Evolutionary conservation across 2,329 filamentous ascomycete species (phyloP).

Genomic region (Ascochyta clinopodiicola): DNA sequence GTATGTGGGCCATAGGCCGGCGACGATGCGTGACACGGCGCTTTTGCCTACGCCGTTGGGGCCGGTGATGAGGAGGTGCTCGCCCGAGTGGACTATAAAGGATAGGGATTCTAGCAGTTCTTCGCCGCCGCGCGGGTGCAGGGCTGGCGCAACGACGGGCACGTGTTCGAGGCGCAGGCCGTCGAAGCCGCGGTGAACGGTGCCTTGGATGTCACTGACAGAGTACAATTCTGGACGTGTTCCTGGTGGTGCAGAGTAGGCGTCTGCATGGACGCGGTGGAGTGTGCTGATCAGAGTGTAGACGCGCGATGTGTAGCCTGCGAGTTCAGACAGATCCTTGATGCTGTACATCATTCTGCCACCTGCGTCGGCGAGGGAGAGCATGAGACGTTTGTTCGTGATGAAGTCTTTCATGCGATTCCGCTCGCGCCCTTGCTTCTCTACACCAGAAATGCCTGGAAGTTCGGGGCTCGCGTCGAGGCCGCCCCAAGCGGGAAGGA

Average conservation of each 20-base stretch:
- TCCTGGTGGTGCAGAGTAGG: constrained; percentile 75
- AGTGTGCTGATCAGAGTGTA: constrained; percentile 95
- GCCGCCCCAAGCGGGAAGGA: constrained; percentile 92
- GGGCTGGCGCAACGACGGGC: constrained; percentile 84
- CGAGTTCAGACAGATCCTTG: constrained; percentile 94
- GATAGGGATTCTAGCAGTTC: constrained; percentile 88
- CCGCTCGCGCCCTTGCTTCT: constrained; percentile 70
- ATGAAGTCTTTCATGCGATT: constrained; percentile 98
- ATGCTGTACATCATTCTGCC: constrained; percentile 99
- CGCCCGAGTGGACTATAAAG: constrained; percentile 86
- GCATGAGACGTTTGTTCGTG: constrained; percentile 97
- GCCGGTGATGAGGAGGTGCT: constrained; percentile 93
- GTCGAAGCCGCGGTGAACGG: constrained; percentile 92
- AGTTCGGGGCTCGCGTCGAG: constrained; percentile 76
- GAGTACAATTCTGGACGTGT: constrained; percentile 82
- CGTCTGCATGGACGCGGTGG: constrained; percentile 88
- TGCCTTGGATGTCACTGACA: constrained; percentile 89
- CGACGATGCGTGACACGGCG: constrained; percentile 83
- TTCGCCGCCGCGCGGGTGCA: constrained; percentile 90
- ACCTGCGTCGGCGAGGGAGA: constrained; percentile 93
- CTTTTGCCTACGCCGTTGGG: constrained; percentile 95
- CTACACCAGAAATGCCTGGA: constrained; percentile 45
- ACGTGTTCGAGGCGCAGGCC: constrained; percentile 93
- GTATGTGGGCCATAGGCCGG: constrained; percentile 95
- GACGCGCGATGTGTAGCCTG: constrained; percentile 93